phyloP scores from a whole-genome alignment of 768 basidiomycete genomes.

The Leucosporidium scottii region DNA sequence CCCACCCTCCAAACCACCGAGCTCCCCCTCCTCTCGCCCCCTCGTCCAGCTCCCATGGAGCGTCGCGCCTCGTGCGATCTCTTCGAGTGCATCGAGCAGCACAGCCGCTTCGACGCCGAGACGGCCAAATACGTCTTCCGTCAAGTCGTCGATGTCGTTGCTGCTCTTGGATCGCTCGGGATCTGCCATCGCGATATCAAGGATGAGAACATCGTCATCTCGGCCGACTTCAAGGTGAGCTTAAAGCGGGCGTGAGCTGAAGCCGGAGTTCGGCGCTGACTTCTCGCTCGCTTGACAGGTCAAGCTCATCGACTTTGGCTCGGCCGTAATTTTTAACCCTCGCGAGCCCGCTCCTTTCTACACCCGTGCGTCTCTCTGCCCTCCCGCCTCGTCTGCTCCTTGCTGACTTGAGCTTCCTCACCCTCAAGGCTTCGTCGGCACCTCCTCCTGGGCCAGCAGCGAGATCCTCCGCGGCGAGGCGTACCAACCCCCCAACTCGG shows the following conservation, averaged over 20 bases:
- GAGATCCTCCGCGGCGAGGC: conserved; percentile 43
- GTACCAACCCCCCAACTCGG: conserved; percentile 44
- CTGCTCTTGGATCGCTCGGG: conserved; percentile 54
- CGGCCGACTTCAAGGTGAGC: conserved; percentile 51
- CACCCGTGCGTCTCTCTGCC: conserved; percentile 45
- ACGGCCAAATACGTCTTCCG: conserved; percentile 75
- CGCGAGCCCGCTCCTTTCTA: conserved; percentile 59
- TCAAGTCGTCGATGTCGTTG: conserved; percentile 78
- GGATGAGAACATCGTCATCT: conserved; percentile 48
- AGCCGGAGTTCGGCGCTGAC: not conserved
- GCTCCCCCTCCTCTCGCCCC: conserved; percentile 4
- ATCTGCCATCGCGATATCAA: conserved; percentile 46
- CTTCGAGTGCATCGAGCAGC: conserved; percentile 90
- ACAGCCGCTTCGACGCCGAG: conserved; percentile 68
- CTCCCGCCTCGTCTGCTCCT: not conserved
- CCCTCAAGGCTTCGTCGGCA: conserved; percentile 13
- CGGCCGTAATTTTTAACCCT: conserved; percentile 68
- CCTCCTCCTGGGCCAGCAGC: conserved; percentile 32
- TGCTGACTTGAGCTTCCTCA: not conserved
- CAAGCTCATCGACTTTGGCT: conserved; percentile 94
- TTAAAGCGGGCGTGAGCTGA: too few relatives aligned
- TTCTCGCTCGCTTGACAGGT: conserved; percentile 49
- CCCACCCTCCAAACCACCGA: not conserved
- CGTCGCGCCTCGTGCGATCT: conserved; percentile 81
- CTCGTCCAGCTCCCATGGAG: conserved; percentile 44